A percentile compares a stretch with the other conserved stretches of the same genome.
Conservation (phyloP, 805 yeast genomes). For the Metschnikowia similis region DNA sequence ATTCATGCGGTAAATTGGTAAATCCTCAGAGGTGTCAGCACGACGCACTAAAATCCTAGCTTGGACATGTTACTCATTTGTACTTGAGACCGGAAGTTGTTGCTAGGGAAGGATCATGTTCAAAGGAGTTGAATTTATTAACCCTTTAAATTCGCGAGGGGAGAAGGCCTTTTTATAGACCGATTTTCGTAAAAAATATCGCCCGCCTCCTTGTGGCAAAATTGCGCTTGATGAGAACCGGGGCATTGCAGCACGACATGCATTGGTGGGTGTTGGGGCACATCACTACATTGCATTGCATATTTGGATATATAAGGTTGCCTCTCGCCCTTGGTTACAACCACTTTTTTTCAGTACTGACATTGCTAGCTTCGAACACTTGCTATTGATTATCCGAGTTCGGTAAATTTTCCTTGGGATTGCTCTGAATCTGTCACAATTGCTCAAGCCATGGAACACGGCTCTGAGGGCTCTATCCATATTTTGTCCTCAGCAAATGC, state of each 20-base stretch:
- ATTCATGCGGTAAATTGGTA: too few species aligned
- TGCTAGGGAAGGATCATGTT: too few species aligned
- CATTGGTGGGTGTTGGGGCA: neutral
- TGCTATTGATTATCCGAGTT: too few species aligned
- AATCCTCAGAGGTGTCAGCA: too few species aligned
- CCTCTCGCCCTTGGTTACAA: neutral
- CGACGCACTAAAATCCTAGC: too few species aligned
- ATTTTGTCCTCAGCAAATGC: neutral
- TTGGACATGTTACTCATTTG: too few species aligned
- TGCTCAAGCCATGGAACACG: neutral
- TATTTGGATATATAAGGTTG: neutral
- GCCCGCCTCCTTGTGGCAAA: neutral
- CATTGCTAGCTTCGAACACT: too few species aligned
- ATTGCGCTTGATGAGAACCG: neutral
- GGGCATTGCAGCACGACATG: neutral
- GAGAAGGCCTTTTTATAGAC: neutral
- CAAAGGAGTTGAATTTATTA: neutral
- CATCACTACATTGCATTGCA: neutral
- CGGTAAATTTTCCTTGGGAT: too few species aligned
- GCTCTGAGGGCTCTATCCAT: neutral
- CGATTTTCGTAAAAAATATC: neutral
- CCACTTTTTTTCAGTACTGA: neutral
- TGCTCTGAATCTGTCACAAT: neutral
- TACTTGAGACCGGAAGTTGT: too few species aligned
- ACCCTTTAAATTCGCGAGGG: neutral